A percentile compares a stretch with the other conserved stretches of the same genome.
phyloP scores from a whole-genome alignment of 129 eudicot species.

The Tanacetum coccineum region DNA sequence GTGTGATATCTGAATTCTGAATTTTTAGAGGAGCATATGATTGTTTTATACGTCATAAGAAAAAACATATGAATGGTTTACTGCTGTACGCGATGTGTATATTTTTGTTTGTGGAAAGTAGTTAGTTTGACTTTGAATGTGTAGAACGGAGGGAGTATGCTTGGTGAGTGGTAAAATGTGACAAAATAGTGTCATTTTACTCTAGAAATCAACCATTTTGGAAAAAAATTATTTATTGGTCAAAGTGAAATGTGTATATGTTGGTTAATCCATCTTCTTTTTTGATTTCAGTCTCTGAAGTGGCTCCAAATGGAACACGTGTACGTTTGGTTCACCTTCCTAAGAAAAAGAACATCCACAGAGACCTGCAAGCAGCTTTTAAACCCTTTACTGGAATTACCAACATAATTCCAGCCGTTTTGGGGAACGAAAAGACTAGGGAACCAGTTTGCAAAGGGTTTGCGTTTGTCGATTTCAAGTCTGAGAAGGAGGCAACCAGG shows the following conservation, averaged over 20 bases:
- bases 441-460: conserved; percentile 90
- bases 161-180: background rate
- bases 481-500: conserved; percentile 75
- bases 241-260: too few relatives aligned
- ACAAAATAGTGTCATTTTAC: background rate
- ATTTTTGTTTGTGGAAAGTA: background rate
- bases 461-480: conserved; percentile 66
- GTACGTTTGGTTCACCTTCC: conserved; percentile 88
- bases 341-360: conserved; percentile 78
- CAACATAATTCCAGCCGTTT: conserved; percentile 66
- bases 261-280: background rate
- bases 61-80: too few relatives aligned
- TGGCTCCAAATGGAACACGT: conserved; percentile 46
- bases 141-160: background rate
- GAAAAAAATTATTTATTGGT: too few relatives aligned
- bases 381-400: conserved; percentile 68
- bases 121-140: conserved; percentile 5
- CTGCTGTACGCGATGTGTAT: background rate
- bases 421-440: conserved; percentile 81
- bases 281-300: conserved; percentile 39
- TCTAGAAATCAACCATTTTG: background rate
- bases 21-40: too few relatives aligned
- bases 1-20: too few relatives aligned
- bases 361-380: conserved; percentile 68
- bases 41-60: too few relatives aligned